Evolutionary conservation across 208 protist genomes (phyloP).

Genomic region (Tritrichomonas foetus): DNA sequence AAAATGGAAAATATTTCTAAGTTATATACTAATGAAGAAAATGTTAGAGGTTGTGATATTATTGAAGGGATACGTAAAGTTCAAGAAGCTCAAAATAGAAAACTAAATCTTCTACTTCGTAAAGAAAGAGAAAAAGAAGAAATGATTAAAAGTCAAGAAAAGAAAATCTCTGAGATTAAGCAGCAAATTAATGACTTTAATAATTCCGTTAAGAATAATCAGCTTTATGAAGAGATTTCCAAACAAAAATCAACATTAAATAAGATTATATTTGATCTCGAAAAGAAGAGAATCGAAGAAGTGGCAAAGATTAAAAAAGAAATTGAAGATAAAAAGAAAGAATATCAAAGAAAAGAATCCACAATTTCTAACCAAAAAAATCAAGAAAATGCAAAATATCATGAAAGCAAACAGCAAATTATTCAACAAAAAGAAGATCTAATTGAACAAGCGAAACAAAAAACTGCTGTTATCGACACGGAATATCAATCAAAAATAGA

Average conservation of each 20-base stretch:
- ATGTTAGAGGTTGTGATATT: not conserved
- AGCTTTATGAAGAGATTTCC: not conserved
- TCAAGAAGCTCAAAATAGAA: not conserved
- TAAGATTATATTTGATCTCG: not conserved
- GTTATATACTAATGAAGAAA: not conserved
- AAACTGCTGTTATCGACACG: not conserved
- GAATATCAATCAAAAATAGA: not conserved
- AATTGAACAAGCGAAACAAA: not conserved
- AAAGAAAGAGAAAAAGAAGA: not conserved
- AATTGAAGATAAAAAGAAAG: not conserved
- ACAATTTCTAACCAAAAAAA: not conserved
- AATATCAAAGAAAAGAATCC: not conserved
- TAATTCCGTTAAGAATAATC: not conserved
- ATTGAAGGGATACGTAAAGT: not conserved
- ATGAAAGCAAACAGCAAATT: not conserved
- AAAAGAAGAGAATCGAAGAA: not conserved
- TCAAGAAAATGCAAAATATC: not conserved
- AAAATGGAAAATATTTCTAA: constrained; percentile 13
- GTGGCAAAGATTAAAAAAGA: not conserved
- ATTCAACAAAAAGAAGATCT: not conserved
- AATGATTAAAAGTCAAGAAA: not conserved
- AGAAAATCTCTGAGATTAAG: not conserved
- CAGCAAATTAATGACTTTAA: not conserved
- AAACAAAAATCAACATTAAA: no score
- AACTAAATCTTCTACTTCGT: not conserved